These are phyloP conservation scores for Trichoderma sp. DNA, from an alignment of 2,329 filamentous ascomycete genomes.

Conservation along the genomic window DNA sequence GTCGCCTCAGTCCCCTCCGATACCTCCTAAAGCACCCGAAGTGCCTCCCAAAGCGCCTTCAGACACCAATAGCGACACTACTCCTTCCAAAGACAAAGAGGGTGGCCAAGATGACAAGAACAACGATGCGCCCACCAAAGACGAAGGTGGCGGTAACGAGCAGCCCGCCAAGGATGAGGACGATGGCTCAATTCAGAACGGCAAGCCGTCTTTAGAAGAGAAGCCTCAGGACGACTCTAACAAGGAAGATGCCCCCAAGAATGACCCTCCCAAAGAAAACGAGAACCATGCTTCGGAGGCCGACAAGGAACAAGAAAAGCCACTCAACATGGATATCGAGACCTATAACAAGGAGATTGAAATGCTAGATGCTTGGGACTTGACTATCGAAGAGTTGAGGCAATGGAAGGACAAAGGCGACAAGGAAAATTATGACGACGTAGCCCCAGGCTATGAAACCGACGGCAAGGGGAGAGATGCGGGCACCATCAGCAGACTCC, in stretches of 20 bases:
- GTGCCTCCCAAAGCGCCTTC: background rate
- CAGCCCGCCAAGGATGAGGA: constrained; percentile 2
- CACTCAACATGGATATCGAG: constrained; percentile 25
- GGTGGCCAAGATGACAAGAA: background rate
- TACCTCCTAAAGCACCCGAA: background rate
- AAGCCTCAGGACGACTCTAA: background rate
- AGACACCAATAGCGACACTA: background rate
- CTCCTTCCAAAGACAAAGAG: background rate
- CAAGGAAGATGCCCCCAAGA: background rate
- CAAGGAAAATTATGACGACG: constrained; percentile 37
- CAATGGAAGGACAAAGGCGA: constrained; percentile 41
- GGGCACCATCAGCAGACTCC: constrained; percentile 37
- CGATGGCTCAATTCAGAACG: constrained; percentile 18
- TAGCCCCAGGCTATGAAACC: constrained; percentile 40
- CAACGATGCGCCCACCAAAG: background rate
- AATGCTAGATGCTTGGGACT: constrained; percentile 34
- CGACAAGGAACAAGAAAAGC: constrained; percentile 21
- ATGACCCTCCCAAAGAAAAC: background rate
- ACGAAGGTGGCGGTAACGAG: background rate
- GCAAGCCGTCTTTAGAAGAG: background rate
- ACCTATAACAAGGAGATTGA: constrained; percentile 20
- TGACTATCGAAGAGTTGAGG: constrained; percentile 38
- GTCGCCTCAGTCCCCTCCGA: background rate
- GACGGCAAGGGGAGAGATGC: constrained; percentile 39
- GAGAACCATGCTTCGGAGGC: background rate